Conservation (phyloP, 768 basidiomycete genomes). For the Suillus subluteus region DNA sequence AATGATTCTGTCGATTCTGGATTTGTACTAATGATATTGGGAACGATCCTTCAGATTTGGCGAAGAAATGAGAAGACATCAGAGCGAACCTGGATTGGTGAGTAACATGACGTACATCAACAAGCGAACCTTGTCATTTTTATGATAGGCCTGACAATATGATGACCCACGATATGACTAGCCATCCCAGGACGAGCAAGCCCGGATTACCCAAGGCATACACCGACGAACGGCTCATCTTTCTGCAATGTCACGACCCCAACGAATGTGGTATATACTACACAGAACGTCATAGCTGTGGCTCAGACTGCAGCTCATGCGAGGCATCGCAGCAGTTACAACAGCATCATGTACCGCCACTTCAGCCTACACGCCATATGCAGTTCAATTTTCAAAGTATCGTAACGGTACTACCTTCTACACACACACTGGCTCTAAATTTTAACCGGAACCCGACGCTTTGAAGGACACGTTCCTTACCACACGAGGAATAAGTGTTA, state of each 20-base stretch:
- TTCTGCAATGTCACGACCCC: slow-evolving; percentile 51
- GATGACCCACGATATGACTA: slow-evolving; percentile 34
- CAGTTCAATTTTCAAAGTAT: slow-evolving; percentile 47
- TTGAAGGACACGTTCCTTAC: slow-evolving; percentile 32
- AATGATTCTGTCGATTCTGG: neutral
- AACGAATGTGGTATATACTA: slow-evolving; percentile 42
- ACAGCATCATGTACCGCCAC: slow-evolving; percentile 30
- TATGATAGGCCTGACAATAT: neutral
- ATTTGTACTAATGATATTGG: slow-evolving; percentile 15
- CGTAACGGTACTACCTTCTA: slow-evolving; percentile 44
- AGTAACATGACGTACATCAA: slow-evolving; percentile 14
- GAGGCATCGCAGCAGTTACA: slow-evolving; percentile 39
- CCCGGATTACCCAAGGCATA: slow-evolving; percentile 65
- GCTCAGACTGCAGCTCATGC: slow-evolving; percentile 24
- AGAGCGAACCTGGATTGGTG: slow-evolving; percentile 15
- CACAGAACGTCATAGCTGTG: slow-evolving; percentile 16
- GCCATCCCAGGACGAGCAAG: slow-evolving; percentile 66
- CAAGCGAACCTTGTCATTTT: neutral
- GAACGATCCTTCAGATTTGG: slow-evolving; percentile 25
- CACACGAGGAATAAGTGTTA: slow-evolving; percentile 44
- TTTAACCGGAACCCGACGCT: slow-evolving; percentile 24
- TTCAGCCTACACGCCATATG: slow-evolving; percentile 35
- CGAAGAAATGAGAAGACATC: slow-evolving; percentile 4
- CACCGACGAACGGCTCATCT: slow-evolving; percentile 61
- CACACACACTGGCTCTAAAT: slow-evolving; percentile 25